Conservation (phyloP, 345 rosid species). For the Salix arbutifolia region DNA sequence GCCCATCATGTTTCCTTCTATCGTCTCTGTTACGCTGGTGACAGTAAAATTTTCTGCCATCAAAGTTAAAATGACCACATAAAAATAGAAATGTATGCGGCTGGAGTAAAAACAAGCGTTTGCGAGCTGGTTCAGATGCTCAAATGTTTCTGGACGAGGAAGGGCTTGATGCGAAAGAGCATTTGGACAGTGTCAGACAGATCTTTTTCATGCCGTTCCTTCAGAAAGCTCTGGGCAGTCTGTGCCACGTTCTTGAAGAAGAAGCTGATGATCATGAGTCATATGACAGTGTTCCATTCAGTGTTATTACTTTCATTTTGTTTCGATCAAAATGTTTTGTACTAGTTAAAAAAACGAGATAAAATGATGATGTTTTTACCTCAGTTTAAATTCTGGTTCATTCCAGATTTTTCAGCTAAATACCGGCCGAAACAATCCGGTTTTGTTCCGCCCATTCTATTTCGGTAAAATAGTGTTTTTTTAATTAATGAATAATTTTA, state of each 20-base stretch:
- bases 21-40: background rate
- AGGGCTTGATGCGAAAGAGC: background rate
- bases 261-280: conserved; percentile 93
- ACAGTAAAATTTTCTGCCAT: conserved; percentile 12
- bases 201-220: conserved; percentile 66
- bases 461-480: too few relatives aligned
- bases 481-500: too few relatives aligned
- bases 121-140: background rate
- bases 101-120: background rate
- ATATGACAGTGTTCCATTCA: conserved; percentile 75
- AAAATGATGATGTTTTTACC: too few relatives aligned
- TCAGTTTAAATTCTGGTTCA: too few relatives aligned
- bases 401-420: too few relatives aligned
- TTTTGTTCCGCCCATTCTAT: too few relatives aligned
- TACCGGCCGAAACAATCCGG: too few relatives aligned
- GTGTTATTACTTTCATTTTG: too few relatives aligned
- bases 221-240: conserved; percentile 70
- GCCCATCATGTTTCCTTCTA: background rate
- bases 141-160: background rate
- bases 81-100: background rate
- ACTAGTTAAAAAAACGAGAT: too few relatives aligned
- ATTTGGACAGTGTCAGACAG: conserved; percentile 9
- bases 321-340: too few relatives aligned
- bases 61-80: background rate
- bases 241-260: conserved; percentile 67